Percentiles rank a stretch among this genome's conserved stretches.
phyloP scores from a whole-genome alignment of 116 monocot species.

The Posidonia oceanica region DNA sequence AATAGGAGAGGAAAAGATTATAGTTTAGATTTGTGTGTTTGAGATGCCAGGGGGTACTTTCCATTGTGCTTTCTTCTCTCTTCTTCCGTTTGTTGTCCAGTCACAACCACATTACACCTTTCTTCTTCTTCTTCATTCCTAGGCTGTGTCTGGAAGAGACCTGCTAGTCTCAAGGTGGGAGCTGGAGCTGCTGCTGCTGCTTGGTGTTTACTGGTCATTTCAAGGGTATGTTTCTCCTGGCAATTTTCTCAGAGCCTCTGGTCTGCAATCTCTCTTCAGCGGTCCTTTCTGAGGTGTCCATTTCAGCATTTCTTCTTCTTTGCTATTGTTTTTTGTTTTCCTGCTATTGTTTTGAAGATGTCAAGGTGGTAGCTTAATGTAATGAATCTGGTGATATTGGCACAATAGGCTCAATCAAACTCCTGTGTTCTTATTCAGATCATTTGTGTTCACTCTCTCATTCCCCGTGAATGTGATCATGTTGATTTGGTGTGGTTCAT shows the following conservation, averaged over 20 bases:
- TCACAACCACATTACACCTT: no score
- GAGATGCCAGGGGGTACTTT: background rate
- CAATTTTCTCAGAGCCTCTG: background rate
- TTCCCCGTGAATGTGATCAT: no score
- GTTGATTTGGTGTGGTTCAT: no score
- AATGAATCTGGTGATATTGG: slow-evolving; percentile 1
- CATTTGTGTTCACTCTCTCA: background rate
- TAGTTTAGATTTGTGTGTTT: background rate
- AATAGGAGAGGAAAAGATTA: no score
- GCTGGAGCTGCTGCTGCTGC: background rate
- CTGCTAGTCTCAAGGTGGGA: background rate
- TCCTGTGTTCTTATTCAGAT: background rate
- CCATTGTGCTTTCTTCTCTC: background rate
- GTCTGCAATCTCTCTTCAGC: background rate
- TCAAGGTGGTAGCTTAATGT: no score
- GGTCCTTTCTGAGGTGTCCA: background rate
- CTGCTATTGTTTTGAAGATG: background rate
- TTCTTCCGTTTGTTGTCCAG: background rate
- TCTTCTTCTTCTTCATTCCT: background rate
- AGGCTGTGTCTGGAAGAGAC: no score
- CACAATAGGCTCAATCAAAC: slow-evolving; percentile 3
- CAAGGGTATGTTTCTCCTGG: background rate
- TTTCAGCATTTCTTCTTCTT: background rate
- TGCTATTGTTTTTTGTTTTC: background rate
- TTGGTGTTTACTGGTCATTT: background rate